Base-by-base conservation (phyloP, 1,284 basidiomycete genomes). In the Earliella scabrosa region DNA sequence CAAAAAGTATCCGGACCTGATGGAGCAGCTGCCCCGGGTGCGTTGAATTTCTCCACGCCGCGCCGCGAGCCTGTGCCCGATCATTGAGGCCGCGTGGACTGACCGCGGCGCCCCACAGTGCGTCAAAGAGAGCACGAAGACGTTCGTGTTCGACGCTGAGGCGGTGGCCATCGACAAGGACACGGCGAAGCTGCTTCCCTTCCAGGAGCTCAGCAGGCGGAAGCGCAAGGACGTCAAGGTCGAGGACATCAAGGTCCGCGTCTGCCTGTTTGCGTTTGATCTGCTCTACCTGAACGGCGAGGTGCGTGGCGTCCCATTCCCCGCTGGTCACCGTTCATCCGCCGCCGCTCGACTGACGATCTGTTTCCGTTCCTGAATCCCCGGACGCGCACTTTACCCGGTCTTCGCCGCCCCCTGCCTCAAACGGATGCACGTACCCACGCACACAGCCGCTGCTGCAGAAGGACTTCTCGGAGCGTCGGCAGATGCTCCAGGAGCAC, bases 191-290 rank as follows among this genome's bases (percentile, higher is more conserved):
- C 81, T 98, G 45, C 86, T 98, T 78, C 97, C 97, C 0, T 99
- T 99, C 83, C 97, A 99, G 74, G 97, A 99, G 68, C 83, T 99
- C 5, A 95, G 93, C 64, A 89, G 88, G 63, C 84, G 97, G 48
- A 98, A 98, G 68, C 90, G 97, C 54, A 99, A 99, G 75, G 97
- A 98, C 64, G 97, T 99, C 66, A 94, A 92, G 69, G 85, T 96
- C 0, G 93, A 96, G 69, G 96, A 99, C 69, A 96, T 99, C 68
- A 92, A 95, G 79, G 91, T 99, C 58, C 86, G 89, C 52, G 97
- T 99, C 13, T 97, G 95, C 66, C 82, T 99, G 4, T 98, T 95
- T 71, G 95, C 88, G 0, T 99, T 99, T 67, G 97, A 99, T 70
- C 77, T 99, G 47, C 82, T 99, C 59, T 95, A 95, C 68, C 77